Percentiles rank a stretch among this genome's conserved stretches.
phyloP scores from a whole-genome alignment of 129 eudicot genomes.

The Saussurea involucrata region DNA sequence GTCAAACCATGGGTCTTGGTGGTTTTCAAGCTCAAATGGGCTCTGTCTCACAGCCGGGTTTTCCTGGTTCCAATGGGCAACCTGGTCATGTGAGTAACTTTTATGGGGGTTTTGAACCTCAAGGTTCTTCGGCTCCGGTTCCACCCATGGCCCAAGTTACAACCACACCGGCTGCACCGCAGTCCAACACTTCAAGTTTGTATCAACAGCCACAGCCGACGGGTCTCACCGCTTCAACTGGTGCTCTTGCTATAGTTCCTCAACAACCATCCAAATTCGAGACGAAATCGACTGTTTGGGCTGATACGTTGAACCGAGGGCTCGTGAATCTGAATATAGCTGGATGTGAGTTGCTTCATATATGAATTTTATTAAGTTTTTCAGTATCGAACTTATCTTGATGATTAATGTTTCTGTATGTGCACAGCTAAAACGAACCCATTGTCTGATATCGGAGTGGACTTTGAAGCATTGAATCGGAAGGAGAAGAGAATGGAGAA shows the following conservation, averaged over 20 bases:
- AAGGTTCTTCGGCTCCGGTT: slow-evolving; percentile 31
- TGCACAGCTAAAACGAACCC: slow-evolving; percentile 95
- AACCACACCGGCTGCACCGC: slow-evolving; percentile 18
- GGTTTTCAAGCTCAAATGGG: slow-evolving; percentile 39
- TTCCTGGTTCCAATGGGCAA: slow-evolving; percentile 32
- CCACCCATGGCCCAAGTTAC: slow-evolving; percentile 26
- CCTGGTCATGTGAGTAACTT: slow-evolving; percentile 27
- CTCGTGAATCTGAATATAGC: slow-evolving; percentile 88
- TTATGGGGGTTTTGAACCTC: slow-evolving; percentile 45
- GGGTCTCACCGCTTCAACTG: slow-evolving; percentile 37
- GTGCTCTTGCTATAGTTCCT: slow-evolving; percentile 57
- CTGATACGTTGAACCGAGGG: slow-evolving; percentile 98
- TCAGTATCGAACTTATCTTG: not conserved
- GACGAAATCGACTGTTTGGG: slow-evolving; percentile 91
- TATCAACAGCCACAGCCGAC: slow-evolving; percentile 42
- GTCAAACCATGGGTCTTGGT: slow-evolving; percentile 18
- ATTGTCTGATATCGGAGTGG: slow-evolving; percentile 77
- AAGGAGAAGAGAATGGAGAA: slow-evolving; percentile 97
- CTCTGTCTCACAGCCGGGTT: slow-evolving; percentile 25
- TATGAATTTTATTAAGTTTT: not conserved
- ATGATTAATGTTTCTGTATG: not conserved
- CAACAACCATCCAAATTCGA: slow-evolving; percentile 77
- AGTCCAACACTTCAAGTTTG: slow-evolving; percentile 29
- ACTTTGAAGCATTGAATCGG: slow-evolving; percentile 90
- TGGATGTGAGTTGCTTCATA: slow-evolving; percentile 67